Evolutionary conservation across 1,139 yeast genomes (phyloP).

Genomic region (Eremothecium coryli): DNA sequence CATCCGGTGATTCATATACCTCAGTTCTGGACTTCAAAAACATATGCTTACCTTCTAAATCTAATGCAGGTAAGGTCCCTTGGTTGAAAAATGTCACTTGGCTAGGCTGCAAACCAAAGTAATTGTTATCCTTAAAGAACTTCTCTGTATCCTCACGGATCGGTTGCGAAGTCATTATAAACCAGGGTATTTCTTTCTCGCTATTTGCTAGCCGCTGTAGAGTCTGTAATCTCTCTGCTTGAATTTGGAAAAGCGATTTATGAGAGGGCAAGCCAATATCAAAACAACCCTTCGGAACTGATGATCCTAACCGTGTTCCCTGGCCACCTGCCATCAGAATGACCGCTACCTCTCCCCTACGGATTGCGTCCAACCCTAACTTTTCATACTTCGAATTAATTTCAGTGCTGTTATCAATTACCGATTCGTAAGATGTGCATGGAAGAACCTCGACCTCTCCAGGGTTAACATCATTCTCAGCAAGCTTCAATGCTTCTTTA

Average conservation of each 20-base stretch:
- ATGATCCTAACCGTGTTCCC: conserved; percentile 88
- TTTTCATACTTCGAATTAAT: conserved; percentile 41
- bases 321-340: conserved; percentile 97
- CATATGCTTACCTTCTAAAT: conserved; percentile 58
- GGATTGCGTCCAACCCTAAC: conserved; percentile 61
- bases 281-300: conserved; percentile 88
- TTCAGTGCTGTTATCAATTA: conserved; percentile 19
- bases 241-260: conserved; percentile 82
- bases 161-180: conserved; percentile 93
- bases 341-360: conserved; percentile 71
- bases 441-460: conserved; percentile 25
- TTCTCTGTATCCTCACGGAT: conserved; percentile 69
- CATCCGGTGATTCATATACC: conserved; percentile 88
- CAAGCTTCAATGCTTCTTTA: conserved; percentile 19
- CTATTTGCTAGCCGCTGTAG: conserved; percentile 50
- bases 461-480: conserved; percentile 9
- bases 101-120: conserved; percentile 55
- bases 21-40: conserved; percentile 46
- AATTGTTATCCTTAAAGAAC: conserved; percentile 51
- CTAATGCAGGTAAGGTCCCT: conserved; percentile 89
- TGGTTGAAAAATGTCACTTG: conserved; percentile 82
- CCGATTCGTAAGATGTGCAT: conserved; percentile 23
- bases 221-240: conserved; percentile 72
- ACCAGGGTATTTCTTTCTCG: conserved; percentile 54
- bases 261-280: conserved; percentile 77